Evolutionary conservation across 1,139 yeast genomes (phyloP), one percentile per base, ranked within the genome.

Genomic region (Lodderomyces oxycetoniae): DNA sequence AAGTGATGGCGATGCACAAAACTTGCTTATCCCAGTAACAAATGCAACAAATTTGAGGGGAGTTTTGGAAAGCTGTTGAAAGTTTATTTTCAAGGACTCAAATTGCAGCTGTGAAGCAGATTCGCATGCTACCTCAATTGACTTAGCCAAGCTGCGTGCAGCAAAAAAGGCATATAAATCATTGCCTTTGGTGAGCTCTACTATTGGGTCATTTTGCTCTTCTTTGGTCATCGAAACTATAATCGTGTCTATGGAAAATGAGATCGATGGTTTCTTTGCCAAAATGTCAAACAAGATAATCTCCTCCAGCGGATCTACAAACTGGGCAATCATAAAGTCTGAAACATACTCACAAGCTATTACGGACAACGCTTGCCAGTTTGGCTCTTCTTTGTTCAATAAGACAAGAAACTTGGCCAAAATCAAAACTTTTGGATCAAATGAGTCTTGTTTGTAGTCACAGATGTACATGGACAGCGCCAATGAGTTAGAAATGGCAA

Each of bases 401-500:
- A 24, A 28, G 3, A 30, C 22, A 7, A 49, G 32, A 21, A 49
- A 42, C 17, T 42, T 42, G 5, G 44, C 50, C 4, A 50, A 21
- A 1, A 38, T 26, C 2, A 44, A 39, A 5, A 48, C 26, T 2
- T 36, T 25, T 6, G 25, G 29, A 9, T 12, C 25, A 6, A 40
- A 14, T 3, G n/a, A 15, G 2, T 19, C 42, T 0, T 37, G 26
- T 3, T 35, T 35, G 1, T 46, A 46, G 2, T 44, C 31, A 9
- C 69, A 43, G 19, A 74, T 46, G 39, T 60, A 64, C 1, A 67
- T 52, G 33, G 63, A 67, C 17, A 60, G 57, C 12, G 59, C 67
- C 31, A 76, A 46, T 2, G 76, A 64, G 42, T 72, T 74, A 0
- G 76, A 67, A 17, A 74, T 49, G 0, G 79, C 50, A 17, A 74